Percentiles rank a stretch among this genome's conserved stretches.
Evolutionary conservation across 805 yeast genomes (phyloP).

Genomic region (Barnettozyma wickerhamii): DNA sequence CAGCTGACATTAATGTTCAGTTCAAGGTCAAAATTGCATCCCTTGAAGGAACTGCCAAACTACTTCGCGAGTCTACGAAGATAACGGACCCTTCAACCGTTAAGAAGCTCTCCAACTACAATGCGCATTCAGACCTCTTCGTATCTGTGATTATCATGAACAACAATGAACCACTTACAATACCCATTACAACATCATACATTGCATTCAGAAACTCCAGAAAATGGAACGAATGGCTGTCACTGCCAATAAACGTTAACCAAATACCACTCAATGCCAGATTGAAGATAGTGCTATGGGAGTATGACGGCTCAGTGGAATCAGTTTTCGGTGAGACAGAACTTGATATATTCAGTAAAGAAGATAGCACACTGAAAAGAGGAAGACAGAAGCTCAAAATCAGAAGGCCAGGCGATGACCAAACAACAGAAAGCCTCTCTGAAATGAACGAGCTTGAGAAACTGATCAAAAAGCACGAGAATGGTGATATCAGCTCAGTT

Average conservation of each 20-base stretch:
- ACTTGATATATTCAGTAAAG: conserved; percentile 53
- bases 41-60: conserved; percentile 40
- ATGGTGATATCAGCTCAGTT: conserved; percentile 55
- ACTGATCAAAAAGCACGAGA: conserved; percentile 57
- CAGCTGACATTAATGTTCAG: conserved; percentile 49
- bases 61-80: conserved; percentile 40
- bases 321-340: conserved; percentile 58
- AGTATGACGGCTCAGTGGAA: conserved; percentile 51
- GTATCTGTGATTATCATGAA: conserved; percentile 44
- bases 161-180: conserved; percentile 41
- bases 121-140: conserved; percentile 32
- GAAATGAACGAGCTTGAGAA: conserved; percentile 48
- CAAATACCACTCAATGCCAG: conserved; percentile 65
- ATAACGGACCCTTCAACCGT: conserved; percentile 43
- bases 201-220: conserved; percentile 40
- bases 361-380: conserved; percentile 57
- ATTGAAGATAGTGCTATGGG: conserved; percentile 62
- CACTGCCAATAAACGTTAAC: conserved; percentile 64
- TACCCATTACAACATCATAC: conserved; percentile 47
- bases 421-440: conserved; percentile 18
- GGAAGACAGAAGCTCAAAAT: conserved; percentile 64
- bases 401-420: conserved; percentile 32
- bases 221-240: conserved; percentile 70
- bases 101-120: conserved; percentile 36
- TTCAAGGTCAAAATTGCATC: conserved; percentile 44